These are phyloP conservation scores for Ophiostoma perfectum DNA, from an alignment of 2,329 filamentous ascomycete species.

Conservation along the genomic window DNA sequence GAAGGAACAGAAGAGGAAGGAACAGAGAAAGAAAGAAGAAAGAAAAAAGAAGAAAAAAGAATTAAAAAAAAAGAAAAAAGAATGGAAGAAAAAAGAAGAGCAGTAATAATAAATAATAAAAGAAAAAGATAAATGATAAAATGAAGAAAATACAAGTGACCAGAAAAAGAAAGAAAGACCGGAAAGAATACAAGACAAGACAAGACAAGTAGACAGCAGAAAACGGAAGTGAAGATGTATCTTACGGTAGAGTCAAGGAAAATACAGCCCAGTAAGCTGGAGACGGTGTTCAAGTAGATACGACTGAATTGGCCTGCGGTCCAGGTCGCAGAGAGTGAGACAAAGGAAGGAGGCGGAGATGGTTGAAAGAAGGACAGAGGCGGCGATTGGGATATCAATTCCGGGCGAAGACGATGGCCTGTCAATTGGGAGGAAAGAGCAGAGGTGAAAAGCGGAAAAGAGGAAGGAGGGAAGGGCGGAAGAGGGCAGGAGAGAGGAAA, in stretches of 20 bases:
- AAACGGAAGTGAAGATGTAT: conserved; percentile 11
- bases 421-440: background rate
- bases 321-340: background rate
- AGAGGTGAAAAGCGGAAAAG: background rate
- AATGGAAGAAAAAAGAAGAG: background rate
- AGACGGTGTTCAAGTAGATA: background rate
- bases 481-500: background rate
- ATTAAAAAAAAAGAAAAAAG: background rate
- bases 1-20: conserved; percentile 1
- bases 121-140: conserved; percentile 12
- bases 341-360: background rate
- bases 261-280: background rate
- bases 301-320: background rate
- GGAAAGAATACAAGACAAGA: conserved; percentile 10
- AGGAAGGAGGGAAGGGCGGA: background rate
- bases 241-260: background rate
- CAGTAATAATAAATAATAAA: background rate
- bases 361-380: background rate
- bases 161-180: background rate
- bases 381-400: background rate
- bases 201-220: conserved; percentile 5
- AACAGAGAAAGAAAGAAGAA: conserved; percentile 9
- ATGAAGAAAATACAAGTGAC: background rate
- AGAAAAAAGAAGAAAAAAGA: conserved; percentile 25
- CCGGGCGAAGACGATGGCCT: background rate